Conservation (phyloP, 306 rosid species). For the Medicago ruthenica region DNA sequence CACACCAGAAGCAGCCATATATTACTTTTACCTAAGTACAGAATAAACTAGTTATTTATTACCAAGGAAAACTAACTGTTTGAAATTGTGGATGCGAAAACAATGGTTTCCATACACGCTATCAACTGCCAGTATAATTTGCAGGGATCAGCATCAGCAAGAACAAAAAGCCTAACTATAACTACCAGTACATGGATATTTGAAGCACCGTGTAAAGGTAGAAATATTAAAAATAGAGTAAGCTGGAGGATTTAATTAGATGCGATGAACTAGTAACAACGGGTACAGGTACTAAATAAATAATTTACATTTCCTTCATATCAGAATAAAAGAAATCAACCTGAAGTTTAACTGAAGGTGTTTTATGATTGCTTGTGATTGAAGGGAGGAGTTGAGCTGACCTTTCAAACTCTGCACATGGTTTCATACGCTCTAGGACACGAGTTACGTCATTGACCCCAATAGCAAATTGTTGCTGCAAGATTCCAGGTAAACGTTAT, state of each 20-base stretch:
- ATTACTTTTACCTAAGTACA: neutral
- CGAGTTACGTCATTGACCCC: conserved; percentile 89
- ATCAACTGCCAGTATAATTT: conserved; percentile 11
- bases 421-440: conserved; percentile 82
- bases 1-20: neutral
- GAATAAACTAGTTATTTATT: neutral
- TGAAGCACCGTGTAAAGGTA: neutral
- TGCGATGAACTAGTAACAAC: conserved; percentile 26
- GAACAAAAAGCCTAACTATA: neutral
- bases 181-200: neutral
- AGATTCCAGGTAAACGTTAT: conserved; percentile 26
- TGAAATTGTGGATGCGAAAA: conserved; percentile 7
- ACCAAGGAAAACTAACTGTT: neutral
- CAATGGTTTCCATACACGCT: too few relatives aligned
- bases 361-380: conserved; percentile 39
- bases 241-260: neutral
- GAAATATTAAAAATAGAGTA: neutral
- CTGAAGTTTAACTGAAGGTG: conserved; percentile 63
- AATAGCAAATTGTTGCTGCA: conserved; percentile 79
- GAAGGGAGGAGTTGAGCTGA: conserved; percentile 32
- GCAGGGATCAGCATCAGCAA: conserved; percentile 21
- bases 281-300: conserved; percentile 4
- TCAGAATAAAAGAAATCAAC: conserved; percentile 42
- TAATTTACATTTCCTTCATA: neutral
- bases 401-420: conserved; percentile 42